Conservation (phyloP, 192 early-diverging fungal genomes). For the Spizellomyces sp. region DNA sequence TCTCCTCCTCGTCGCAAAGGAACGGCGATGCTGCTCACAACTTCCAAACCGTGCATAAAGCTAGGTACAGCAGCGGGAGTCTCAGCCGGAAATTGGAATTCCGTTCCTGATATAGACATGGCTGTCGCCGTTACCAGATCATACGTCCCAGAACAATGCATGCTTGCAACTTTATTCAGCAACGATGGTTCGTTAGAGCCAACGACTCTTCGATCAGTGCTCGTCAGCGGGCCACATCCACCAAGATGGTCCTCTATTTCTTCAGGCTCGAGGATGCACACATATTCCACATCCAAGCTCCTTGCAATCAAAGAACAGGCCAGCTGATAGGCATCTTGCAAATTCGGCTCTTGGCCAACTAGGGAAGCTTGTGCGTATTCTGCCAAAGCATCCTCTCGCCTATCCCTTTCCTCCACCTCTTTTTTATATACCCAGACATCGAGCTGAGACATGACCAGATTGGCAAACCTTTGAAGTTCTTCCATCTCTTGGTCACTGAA, state of each 20-base stretch:
- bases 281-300: slow-evolving; percentile 20
- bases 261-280: slow-evolving; percentile 35
- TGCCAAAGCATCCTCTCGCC: slow-evolving; percentile 43
- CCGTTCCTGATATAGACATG: neutral
- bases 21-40: slow-evolving; percentile 9
- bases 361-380: slow-evolving; percentile 33
- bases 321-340: slow-evolving; percentile 6
- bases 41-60: slow-evolving; percentile 2
- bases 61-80: neutral
- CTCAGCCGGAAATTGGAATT: neutral
- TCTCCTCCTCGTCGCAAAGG: neutral
- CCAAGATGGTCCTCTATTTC: slow-evolving; percentile 8
- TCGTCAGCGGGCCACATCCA: too few relatives aligned
- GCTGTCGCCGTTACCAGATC: slow-evolving; percentile 1
- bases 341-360: slow-evolving; percentile 13
- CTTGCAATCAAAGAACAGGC: slow-evolving; percentile 10
- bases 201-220: neutral
- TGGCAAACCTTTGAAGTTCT: slow-evolving; percentile 44
- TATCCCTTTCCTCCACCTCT: slow-evolving; percentile 44
- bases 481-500: slow-evolving; percentile 38
- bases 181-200: neutral
- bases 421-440: slow-evolving; percentile 50
- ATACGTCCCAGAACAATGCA: slow-evolving; percentile 1
- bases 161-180: neutral
- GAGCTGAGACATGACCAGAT: slow-evolving; percentile 48